These are phyloP conservation scores for Jasminum sambac DNA, from an alignment of 257 asterid species.

Conservation along the genomic window DNA sequence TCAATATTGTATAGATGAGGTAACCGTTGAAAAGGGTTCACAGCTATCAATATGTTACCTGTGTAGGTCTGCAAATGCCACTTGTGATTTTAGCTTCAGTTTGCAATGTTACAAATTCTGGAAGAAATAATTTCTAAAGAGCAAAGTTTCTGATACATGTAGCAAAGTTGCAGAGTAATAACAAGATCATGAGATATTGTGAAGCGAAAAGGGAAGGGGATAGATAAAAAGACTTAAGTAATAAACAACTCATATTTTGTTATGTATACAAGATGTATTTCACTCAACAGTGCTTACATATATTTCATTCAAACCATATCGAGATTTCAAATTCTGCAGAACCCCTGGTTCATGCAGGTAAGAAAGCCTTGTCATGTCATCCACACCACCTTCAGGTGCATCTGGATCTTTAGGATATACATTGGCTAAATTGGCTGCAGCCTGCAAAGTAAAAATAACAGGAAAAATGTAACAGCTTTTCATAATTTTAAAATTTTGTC, in stretches of 20 bases:
- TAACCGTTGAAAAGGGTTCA: slow-evolving; percentile 80
- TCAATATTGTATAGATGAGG: slow-evolving; percentile 66
- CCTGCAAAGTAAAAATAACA: slow-evolving; percentile 41
- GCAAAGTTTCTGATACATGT: not conserved
- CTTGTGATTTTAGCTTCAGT: slow-evolving; percentile 25
- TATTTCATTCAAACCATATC: slow-evolving; percentile 76
- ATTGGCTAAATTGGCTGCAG: slow-evolving; percentile 47
- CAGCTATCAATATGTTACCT: slow-evolving; percentile 88
- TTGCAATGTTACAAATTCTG: not conserved
- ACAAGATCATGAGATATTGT: slow-evolving; percentile 5
- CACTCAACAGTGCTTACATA: slow-evolving; percentile 54
- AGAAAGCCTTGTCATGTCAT: slow-evolving; percentile 91
- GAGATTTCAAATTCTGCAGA: slow-evolving; percentile 62
- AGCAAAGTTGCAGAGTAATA: not conserved
- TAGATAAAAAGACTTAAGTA: slow-evolving; percentile 15
- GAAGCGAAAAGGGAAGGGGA: slow-evolving; percentile 3
- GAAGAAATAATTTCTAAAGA: slow-evolving; percentile 3
- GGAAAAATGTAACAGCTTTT: slow-evolving; percentile 11
- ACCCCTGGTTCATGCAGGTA: slow-evolving; percentile 95
- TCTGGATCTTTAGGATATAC: slow-evolving; percentile 72
- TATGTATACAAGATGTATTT: slow-evolving; percentile 5
- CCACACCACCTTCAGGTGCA: slow-evolving; percentile 72
- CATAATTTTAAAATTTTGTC: not conserved
- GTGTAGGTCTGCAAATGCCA: slow-evolving; percentile 71
- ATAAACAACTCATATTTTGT: slow-evolving; percentile 10